Evolutionary conservation across 2,329 filamentous ascomycete species (phyloP).

Genomic region (Phialophora tarda): DNA sequence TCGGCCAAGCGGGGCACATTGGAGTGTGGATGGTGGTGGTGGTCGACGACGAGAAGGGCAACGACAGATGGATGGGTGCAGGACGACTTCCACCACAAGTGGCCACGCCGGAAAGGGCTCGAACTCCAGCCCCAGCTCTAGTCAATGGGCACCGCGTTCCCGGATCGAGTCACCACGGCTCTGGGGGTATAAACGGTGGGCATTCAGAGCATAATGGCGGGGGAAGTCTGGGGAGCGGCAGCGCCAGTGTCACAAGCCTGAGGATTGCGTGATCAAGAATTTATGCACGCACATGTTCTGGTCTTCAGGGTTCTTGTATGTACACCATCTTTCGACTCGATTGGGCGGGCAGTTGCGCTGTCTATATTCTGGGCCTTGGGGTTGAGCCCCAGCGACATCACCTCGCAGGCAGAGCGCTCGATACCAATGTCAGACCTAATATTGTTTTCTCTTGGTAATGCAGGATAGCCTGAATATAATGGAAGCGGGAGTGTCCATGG

Average conservation of each 20-base stretch:
- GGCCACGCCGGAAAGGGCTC: constrained; percentile 23
- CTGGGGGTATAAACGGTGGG: constrained; percentile 14
- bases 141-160: constrained; percentile 15
- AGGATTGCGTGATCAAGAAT: constrained; percentile 26
- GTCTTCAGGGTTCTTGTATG: not conserved
- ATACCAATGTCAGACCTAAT: not conserved
- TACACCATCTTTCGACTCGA: not conserved
- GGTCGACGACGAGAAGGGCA: constrained; percentile 64
- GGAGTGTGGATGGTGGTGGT: constrained; percentile 81
- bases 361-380: not conserved
- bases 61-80: constrained; percentile 24
- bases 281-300: not conserved
- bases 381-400: not conserved
- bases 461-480: too few relatives aligned
- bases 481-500: not conserved
- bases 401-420: not conserved
- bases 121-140: constrained; percentile 18
- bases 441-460: not conserved
- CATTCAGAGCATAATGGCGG: constrained; percentile 22
- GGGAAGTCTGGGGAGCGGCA: constrained; percentile 25
- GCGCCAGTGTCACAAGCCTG: constrained; percentile 32
- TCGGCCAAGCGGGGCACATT: constrained; percentile 69
- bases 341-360: not conserved
- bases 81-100: constrained; percentile 30
- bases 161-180: constrained; percentile 18